A percentile compares a stretch with the other conserved stretches of the same genome.
These are phyloP conservation scores for Paramyrothecium roridum DNA, from an alignment of 2,329 filamentous ascomycete species.

Conservation along the genomic window DNA sequence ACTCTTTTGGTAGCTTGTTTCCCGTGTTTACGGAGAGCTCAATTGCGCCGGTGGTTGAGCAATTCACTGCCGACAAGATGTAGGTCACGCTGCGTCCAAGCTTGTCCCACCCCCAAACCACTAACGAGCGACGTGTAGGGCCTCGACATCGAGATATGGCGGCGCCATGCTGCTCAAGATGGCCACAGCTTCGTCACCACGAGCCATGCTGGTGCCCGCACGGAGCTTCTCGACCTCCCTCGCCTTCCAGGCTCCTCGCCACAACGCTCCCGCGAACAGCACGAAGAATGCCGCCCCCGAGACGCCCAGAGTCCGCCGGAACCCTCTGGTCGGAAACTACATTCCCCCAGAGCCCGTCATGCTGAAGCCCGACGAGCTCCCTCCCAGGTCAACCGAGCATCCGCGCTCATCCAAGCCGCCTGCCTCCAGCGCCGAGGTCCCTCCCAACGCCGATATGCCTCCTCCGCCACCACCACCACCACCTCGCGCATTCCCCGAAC, in stretches of 20 bases:
- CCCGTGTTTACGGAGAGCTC: neutral
- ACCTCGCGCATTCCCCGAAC: neutral
- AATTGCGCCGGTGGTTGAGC: neutral
- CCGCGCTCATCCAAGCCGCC: constrained; percentile 1
- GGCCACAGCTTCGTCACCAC: constrained; percentile 16
- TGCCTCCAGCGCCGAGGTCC: constrained; percentile 5
- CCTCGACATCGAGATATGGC: constrained; percentile 20
- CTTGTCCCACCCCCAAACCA: constrained; percentile 7
- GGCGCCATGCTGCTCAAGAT: constrained; percentile 25
- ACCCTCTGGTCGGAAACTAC: constrained; percentile 27
- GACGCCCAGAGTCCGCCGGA: constrained; percentile 13
- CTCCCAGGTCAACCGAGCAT: constrained; percentile 8
- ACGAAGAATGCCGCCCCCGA: constrained; percentile 2
- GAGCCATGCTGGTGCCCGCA: constrained; percentile 7
- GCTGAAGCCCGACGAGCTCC: constrained; percentile 1
- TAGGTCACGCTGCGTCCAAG: neutral
- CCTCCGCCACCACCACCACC: constrained; percentile 17
- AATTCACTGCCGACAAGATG: neutral
- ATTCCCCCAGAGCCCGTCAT: constrained; percentile 9
- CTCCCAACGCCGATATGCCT: constrained; percentile 12
- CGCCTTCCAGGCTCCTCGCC: constrained; percentile 16
- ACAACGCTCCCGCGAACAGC: neutral
- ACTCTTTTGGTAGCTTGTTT: neutral
- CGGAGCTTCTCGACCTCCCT: constrained; percentile 30
- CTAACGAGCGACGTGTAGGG: constrained; percentile 14